Base-by-base conservation (phyloP, 2,329 filamentous ascomycete species). In the Neofusicoccum cordaticola region DNA sequence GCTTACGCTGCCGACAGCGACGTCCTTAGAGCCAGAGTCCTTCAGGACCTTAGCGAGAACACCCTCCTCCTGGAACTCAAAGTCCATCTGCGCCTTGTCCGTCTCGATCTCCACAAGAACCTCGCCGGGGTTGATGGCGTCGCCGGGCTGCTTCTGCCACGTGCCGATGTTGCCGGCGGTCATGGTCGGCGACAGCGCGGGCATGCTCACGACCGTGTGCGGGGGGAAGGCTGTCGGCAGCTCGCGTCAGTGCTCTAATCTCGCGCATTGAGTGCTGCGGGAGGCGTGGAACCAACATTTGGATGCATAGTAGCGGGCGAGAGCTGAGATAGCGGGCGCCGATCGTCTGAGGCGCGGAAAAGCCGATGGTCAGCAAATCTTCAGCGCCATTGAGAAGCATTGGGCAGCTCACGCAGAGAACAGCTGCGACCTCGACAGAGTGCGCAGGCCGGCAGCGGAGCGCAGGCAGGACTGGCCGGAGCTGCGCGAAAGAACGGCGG, bases 51-150 rank as follows among this genome's bases (percentile, higher is more conserved):
- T 97, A 74, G 95, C 94, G 71, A 99, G 85, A 67, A 96, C 86
- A 84, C 94, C 95, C 78, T 98, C 95, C 75, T 99, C 95, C 82
- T 99, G 95, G 82, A 96, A 98, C 82, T 99, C 95, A 79, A 99
- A 98, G 84, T 99, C 95, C 95, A 99, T 99, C 84, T 98, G 95
- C 69, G 95, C 95, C 86, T 99, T 99, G 82, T 99, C 95, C 73
- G 95, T 99, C 86, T 99, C 95, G 74, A 98, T 97, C 85, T 97
- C 93, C 71, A 97, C 93, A 71, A 99, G 83, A 52, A 99, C 95
- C 78, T 99, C 95, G 78, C 95, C 95, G 61, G 96, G 93, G 65
- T 87, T 83, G 78, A 99, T 89, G 68, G 84, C 76, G 80, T 99
- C 95, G 76, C 95, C 95, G 70, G 88, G 85, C 84, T 97, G 96